These are phyloP conservation scores for Ceratobasidium sp. DNA, from an alignment of 1,284 basidiomycete species.

Conservation along the genomic window DNA sequence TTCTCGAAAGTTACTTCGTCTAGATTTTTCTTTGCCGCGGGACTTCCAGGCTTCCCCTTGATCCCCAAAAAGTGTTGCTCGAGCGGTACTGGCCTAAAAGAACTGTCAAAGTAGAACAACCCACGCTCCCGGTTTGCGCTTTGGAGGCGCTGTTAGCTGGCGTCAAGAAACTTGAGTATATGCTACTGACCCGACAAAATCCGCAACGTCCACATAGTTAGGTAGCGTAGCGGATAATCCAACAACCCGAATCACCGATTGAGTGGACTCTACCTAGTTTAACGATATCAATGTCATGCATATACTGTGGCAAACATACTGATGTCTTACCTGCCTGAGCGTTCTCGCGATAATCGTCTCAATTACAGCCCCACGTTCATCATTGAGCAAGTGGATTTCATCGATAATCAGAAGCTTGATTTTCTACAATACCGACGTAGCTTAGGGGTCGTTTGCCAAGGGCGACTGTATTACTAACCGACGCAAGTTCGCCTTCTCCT, in stretches of 20 bases:
- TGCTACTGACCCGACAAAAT: constrained; percentile 78
- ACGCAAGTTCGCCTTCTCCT: constrained; percentile 93
- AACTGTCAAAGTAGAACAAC: constrained; percentile 98
- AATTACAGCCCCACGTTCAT: constrained; percentile 97
- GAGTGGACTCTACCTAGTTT: constrained; percentile 88
- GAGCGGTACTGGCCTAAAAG: constrained; percentile 95
- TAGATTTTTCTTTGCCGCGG: constrained; percentile 81
- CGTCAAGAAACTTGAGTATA: not conserved
- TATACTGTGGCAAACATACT: not conserved
- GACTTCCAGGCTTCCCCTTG: constrained; percentile 85
- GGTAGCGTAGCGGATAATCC: constrained; percentile 91
- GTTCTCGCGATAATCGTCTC: constrained; percentile 98
- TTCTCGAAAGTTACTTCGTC: constrained; percentile 93
- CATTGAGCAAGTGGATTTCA: constrained; percentile 96
- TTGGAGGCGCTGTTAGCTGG: constrained; percentile 61
- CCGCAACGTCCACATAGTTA: constrained; percentile 96
- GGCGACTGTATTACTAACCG: constrained; percentile 59
- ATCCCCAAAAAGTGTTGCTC: constrained; percentile 98
- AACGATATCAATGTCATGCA: constrained; percentile 4
- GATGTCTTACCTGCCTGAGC: constrained; percentile 73
- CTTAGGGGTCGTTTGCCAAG: not conserved
- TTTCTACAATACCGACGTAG: constrained; percentile 62
- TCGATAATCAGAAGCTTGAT: constrained; percentile 97
- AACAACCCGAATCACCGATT: constrained; percentile 97
- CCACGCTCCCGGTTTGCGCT: constrained; percentile 61